Percentiles rank a stretch among this genome's conserved stretches.
Evolutionary conservation across 2,329 filamentous ascomycete genomes (phyloP).

Genomic region (Pseudopyricularia cyperi): DNA sequence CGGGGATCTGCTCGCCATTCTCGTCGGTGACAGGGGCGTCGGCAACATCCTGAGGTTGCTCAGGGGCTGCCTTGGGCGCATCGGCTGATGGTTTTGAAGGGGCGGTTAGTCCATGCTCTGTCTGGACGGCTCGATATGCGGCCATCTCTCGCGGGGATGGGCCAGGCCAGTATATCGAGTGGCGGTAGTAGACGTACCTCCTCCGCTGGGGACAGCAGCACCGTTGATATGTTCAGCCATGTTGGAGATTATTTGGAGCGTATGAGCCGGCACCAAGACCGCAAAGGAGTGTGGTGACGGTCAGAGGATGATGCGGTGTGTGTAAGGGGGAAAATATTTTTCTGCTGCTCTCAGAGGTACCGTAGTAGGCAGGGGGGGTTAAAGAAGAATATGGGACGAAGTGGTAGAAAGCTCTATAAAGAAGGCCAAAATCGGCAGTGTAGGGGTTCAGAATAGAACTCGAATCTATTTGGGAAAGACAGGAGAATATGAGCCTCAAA

Average conservation of each 20-base stretch:
- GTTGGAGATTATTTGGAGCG: neutral
- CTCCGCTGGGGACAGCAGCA: neutral
- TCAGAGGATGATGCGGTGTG: neutral
- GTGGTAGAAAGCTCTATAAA: neutral
- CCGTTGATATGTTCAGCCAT: conserved; percentile 2
- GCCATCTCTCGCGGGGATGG: neutral
- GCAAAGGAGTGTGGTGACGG: neutral
- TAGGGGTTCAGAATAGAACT: neutral
- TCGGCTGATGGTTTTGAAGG: conserved; percentile 1
- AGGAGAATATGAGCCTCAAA: neutral
- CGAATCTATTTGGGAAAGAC: neutral
- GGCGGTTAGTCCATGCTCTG: neutral
- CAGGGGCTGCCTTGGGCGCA: conserved; percentile 5
- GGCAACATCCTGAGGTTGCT: conserved; percentile 7
- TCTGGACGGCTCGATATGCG: neutral
- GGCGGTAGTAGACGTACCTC: neutral
- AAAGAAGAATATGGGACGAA: neutral
- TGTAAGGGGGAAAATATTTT: neutral
- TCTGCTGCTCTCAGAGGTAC: no score
- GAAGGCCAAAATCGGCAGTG: neutral
- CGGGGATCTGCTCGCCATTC: conserved; percentile 14
- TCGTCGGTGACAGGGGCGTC: conserved; percentile 7
- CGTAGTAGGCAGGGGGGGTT: neutral
- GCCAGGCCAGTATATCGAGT: neutral
- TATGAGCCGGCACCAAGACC: neutral